Evolutionary conservation across 2,329 filamentous ascomycete genomes (phyloP).

Genomic region (Ambrosiella beaveri): DNA sequence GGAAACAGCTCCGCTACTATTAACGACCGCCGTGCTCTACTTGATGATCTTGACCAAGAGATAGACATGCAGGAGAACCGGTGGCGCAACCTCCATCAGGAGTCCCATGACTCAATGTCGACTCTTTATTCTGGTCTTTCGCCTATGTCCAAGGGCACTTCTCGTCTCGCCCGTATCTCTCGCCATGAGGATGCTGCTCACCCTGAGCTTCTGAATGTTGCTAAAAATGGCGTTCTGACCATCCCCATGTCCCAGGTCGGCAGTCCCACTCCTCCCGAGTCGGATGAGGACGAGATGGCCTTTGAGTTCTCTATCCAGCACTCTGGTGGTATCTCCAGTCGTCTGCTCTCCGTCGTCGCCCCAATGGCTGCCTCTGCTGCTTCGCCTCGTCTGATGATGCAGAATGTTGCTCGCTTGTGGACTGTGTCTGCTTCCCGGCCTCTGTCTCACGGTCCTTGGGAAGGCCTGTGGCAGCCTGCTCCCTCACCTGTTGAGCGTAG

Average conservation of each 20-base stretch:
- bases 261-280: conserved; percentile 39
- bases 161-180: not conserved
- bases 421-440: conserved; percentile 11
- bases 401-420: conserved; percentile 9
- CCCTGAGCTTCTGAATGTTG: conserved; percentile 8
- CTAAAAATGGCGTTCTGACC: conserved; percentile 5
- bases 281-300: conserved; percentile 17
- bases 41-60: conserved; percentile 44
- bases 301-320: conserved; percentile 18
- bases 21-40: conserved; percentile 21
- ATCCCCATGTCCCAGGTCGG: conserved; percentile 22
- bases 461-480: conserved; percentile 9
- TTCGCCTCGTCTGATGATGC: conserved; percentile 12
- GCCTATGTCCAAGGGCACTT: conserved; percentile 3
- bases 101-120: conserved; percentile 33
- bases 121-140: conserved; percentile 22
- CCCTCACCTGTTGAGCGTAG: conserved; percentile 8
- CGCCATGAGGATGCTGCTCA: conserved; percentile 6
- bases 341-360: not conserved
- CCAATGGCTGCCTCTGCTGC: not conserved
- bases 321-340: not conserved
- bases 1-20: not conserved
- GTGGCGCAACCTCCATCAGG: conserved; percentile 40
- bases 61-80: conserved; percentile 42
- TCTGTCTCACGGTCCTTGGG: conserved; percentile 8